These are phyloP conservation scores for Paramecium primaurelia DNA, from an alignment of 73 alveolate species.

Conservation along the genomic window DNA sequence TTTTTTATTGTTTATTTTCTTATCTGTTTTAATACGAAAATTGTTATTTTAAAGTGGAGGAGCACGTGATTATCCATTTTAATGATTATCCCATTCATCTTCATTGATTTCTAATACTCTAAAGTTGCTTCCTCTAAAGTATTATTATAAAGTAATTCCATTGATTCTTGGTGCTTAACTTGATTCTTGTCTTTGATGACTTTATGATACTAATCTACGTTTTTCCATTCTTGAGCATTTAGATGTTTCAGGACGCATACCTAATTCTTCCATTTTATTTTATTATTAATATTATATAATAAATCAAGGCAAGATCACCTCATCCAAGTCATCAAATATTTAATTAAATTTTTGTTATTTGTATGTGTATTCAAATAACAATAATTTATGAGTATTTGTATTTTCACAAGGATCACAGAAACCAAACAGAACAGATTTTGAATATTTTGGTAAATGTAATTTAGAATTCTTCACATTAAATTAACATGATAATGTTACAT, in stretches of 20 bases:
- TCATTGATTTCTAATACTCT: not conserved
- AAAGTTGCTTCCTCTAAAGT: not conserved
- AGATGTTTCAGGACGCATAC: slow-evolving; percentile 22
- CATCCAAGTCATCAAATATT: not conserved
- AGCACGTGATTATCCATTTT: not conserved
- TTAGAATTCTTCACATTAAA: not conserved
- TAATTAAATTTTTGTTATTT: not conserved
- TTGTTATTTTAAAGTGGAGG: not conserved
- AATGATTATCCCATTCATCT: not conserved
- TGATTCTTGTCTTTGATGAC: slow-evolving; percentile 5
- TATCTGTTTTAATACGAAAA: not conserved
- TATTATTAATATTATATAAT: slow-evolving; percentile 9
- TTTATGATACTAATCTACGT: slow-evolving; percentile 29
- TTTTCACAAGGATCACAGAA: slow-evolving; percentile 34
- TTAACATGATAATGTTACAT: slow-evolving; percentile 5
- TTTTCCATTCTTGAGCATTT: slow-evolving; percentile 38
- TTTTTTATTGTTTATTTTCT: not conserved
- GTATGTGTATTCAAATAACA: not conserved
- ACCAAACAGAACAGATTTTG: not conserved
- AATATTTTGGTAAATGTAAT: not conserved
- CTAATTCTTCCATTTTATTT: not conserved
- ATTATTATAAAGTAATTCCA: slow-evolving; percentile 11
- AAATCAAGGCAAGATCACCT: not conserved
- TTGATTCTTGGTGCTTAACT: not conserved
- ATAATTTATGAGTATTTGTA: not conserved